phyloP scores from a whole-genome alignment of 116 monocot species.

The Posidonia oceanica region DNA sequence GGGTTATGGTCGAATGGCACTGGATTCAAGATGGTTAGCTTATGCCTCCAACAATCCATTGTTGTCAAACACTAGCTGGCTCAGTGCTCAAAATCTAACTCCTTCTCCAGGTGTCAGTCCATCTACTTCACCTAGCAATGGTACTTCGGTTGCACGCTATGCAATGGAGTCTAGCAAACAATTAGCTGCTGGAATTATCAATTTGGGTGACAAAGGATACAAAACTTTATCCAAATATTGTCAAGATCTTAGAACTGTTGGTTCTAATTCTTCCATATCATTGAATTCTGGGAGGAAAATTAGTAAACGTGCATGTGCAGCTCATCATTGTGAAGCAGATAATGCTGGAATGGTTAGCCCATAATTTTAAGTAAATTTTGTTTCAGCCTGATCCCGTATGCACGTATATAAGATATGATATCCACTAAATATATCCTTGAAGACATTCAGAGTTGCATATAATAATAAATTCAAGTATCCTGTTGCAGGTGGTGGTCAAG shows the following conservation, averaged over 20 bases:
- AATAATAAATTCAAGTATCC: neutral
- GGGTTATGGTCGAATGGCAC: slow-evolving; percentile 92
- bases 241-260: slow-evolving; percentile 76
- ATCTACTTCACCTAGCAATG: slow-evolving; percentile 84
- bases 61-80: slow-evolving; percentile 63
- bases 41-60: slow-evolving; percentile 89
- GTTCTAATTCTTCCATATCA: too few species aligned
- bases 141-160: slow-evolving; percentile 91
- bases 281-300: slow-evolving; percentile 48
- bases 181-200: slow-evolving; percentile 83
- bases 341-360: slow-evolving; percentile 88
- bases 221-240: slow-evolving; percentile 88
- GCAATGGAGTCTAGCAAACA: slow-evolving; percentile 99
- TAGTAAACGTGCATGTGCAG: slow-evolving; percentile 34
- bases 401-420: neutral
- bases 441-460: too few species aligned
- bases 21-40: slow-evolving; percentile 92
- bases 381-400: neutral
- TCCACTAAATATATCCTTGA: too few species aligned
- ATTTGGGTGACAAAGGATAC: slow-evolving; percentile 91
- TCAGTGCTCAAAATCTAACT: slow-evolving; percentile 88
- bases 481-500: slow-evolving; percentile 76
- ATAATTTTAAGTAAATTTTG: neutral
- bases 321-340: slow-evolving; percentile 71
- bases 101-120: slow-evolving; percentile 89